Conservation (phyloP, 805 yeast species). For the Brettanomyces bruxellensis region DNA sequence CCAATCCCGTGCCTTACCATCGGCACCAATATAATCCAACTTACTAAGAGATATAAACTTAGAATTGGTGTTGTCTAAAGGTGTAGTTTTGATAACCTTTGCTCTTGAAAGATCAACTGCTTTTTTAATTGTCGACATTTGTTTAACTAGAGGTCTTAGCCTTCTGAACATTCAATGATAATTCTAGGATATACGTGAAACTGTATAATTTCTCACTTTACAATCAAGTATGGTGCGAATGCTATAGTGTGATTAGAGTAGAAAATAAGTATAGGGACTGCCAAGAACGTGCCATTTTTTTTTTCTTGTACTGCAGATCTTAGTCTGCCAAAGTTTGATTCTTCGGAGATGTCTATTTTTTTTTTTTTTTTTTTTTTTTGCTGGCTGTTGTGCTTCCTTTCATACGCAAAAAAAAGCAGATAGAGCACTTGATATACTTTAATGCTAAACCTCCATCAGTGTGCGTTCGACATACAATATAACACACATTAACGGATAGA, state of each 20-base stretch:
- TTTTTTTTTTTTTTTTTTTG: too few relatives aligned
- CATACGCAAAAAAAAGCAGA: too few relatives aligned
- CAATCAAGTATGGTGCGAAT: too few relatives aligned
- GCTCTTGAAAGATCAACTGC: conserved; percentile 11
- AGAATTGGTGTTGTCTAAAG: conserved; percentile 35
- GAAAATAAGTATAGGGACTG: too few relatives aligned
- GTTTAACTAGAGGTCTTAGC: background rate
- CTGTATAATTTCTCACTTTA: too few relatives aligned
- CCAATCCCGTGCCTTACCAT: conserved; percentile 70
- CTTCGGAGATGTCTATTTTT: too few relatives aligned
- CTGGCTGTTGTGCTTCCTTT: too few relatives aligned
- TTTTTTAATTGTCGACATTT: conserved; percentile 4
- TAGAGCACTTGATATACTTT: background rate
- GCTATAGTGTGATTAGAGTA: too few relatives aligned
- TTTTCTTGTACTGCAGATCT: too few relatives aligned
- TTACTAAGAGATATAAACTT: conserved; percentile 62
- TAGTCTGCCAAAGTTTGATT: background rate
- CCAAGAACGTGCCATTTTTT: too few relatives aligned
- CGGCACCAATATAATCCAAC: conserved; percentile 64
- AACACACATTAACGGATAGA: too few relatives aligned
- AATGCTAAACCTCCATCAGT: background rate
- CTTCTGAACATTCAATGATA: background rate
- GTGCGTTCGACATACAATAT: background rate
- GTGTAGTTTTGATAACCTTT: conserved; percentile 21
- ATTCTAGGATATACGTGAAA: background rate